Base-by-base conservation (phyloP, 352 stramenopile genomes). In the Globisporangium radiosum region DNA sequence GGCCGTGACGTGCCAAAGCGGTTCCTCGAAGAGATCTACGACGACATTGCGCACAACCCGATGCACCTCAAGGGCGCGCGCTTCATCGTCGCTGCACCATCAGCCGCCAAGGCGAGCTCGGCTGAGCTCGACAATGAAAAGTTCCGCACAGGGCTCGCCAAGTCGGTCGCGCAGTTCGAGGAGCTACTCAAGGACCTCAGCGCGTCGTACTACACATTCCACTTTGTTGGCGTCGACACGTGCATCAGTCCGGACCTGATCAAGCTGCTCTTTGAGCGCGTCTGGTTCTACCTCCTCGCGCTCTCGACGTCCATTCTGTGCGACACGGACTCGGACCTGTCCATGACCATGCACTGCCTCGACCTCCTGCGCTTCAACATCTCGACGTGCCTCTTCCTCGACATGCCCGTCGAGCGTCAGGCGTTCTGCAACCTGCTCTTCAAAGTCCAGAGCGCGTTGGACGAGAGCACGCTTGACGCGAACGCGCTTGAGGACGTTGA, bases 21-120 rank as follows among this genome's bases (percentile, higher is more conserved):
- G 8, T 98, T 98, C 54, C 76, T 99, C 15, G 88, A 93, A 54
- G 73, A 85, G 14, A 97, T 99, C 52, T 99, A 99, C 78, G 96
- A 98, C 54, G 94, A 92, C 55, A 98, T 99, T 60, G 80, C 90
- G 15, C 71, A 75, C 36, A 78, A 90, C 47, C 93, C 95, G 7
- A 99, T 99, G 72, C 79, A 94, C 37, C 90, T 98, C 57, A 92
- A 91, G 53, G 82, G 79, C 2, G 88, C 76, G 60, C 71, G 61
- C 4, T 68, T 85, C 39, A 66, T 95, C 10, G 68, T 69, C 1
- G 68, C 72, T 56, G 52, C 77, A 7, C 7, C 45, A 50, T 9
- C 45, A n/a, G 69, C 66, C 11, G 74, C 71, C 5, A 75, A 90
- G 63, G 71, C 68, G 1, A 81, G 59, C 42, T 53, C 76, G 47